Conservation (phyloP, 208 protist genomes). For the Phytomonas sp. region DNA sequence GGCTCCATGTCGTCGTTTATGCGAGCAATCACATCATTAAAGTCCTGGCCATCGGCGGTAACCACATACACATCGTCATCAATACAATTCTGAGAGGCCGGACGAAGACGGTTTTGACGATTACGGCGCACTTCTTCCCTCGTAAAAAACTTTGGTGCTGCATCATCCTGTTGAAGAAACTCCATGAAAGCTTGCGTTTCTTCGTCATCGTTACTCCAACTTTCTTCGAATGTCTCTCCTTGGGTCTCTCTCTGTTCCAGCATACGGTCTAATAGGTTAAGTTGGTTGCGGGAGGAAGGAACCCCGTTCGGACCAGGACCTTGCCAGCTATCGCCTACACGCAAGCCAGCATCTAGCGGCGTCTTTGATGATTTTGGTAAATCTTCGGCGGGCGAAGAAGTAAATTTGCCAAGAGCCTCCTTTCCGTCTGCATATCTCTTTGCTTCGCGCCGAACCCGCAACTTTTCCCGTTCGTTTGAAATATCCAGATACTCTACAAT, state of each 20-base stretch:
- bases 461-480: constrained; percentile 70
- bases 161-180: constrained; percentile 70
- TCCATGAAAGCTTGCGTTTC: constrained; percentile 58
- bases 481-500: constrained; percentile 70
- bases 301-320: neutral
- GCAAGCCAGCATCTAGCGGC: neutral
- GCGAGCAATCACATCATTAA: constrained; percentile 2
- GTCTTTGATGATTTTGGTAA: neutral
- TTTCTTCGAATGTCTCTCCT: constrained; percentile 38
- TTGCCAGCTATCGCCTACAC: neutral
- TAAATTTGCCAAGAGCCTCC: neutral
- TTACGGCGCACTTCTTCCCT: constrained; percentile 36
- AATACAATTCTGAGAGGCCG: neutral
- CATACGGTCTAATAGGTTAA: constrained; percentile 19
- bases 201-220: constrained; percentile 33
- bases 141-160: constrained; percentile 36
- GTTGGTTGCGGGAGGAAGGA: neutral
- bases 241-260: constrained; percentile 11
- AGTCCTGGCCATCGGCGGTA: constrained; percentile 15
- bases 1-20: constrained; percentile 6
- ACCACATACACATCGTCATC: constrained; percentile 30
- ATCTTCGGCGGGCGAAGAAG: neutral
- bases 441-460: constrained; percentile 30
- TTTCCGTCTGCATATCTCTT: neutral
- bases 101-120: constrained; percentile 15